These are phyloP conservation scores for Cucurbita ficifolia DNA, from an alignment of 306 rosid genomes.

Conservation along the genomic window DNA sequence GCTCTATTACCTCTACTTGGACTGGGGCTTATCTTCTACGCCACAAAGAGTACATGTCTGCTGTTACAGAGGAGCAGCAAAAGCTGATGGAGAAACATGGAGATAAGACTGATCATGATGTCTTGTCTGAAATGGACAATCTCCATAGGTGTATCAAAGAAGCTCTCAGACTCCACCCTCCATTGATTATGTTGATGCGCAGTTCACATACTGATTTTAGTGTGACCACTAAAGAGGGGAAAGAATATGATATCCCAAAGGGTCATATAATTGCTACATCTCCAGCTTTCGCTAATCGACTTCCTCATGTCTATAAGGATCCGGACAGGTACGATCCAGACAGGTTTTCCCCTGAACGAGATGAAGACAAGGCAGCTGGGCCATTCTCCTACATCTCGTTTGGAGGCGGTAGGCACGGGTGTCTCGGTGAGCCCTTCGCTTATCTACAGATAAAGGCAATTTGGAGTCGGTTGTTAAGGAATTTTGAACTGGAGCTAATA, in stretches of 20 bases:
- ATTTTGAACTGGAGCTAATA: conserved; percentile 70
- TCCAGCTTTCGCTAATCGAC: conserved; percentile 83
- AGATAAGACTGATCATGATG: conserved; percentile 66
- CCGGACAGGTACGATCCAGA: conserved; percentile 80
- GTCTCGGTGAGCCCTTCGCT: conserved; percentile 97
- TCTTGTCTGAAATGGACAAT: conserved; percentile 90
- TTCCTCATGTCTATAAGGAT: conserved; percentile 53
- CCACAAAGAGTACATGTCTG: conserved; percentile 51
- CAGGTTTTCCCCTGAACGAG: conserved; percentile 58
- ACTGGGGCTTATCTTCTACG: conserved; percentile 80
- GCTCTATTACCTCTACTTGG: conserved; percentile 96
- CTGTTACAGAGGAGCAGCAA: conserved; percentile 64
- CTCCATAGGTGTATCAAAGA: conserved; percentile 76
- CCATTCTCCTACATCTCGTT: conserved; percentile 84
- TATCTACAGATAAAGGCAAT: conserved; percentile 91
- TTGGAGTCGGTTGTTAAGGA: conserved; percentile 89
- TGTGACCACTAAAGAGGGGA: conserved; percentile 59
- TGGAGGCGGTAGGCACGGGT: conserved; percentile 96
- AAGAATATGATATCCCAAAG: conserved; percentile 78
- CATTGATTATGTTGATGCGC: conserved; percentile 74
- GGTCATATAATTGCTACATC: conserved; percentile 94
- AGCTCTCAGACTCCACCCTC: conserved; percentile 95
- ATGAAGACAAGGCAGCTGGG: conserved; percentile 87
- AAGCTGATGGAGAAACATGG: conserved; percentile 60
- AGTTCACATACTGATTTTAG: conserved; percentile 74